Evolutionary conservation across 1,139 yeast genomes (phyloP), one percentile per base, ranked within the genome.

Genomic region (Debaryomyces coudertii): DNA sequence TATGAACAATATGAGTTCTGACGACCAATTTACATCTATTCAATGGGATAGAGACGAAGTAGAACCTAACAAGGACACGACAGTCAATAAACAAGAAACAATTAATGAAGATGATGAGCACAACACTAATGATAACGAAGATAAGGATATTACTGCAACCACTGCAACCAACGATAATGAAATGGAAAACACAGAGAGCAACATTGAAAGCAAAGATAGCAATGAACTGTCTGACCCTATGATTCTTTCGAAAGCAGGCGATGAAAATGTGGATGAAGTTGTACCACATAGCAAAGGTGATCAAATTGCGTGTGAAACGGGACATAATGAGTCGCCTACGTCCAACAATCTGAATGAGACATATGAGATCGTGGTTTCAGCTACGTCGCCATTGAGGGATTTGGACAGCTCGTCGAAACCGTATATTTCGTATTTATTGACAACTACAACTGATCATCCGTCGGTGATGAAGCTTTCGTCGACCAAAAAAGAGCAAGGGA

Each of bases 351-450:
- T 20, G 15, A 11, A 22, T 25, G 34, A 38, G 12, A 7, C 15
- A 12, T 38, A 28, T 15, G 22, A 7, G 22, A 38, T 38, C 7
- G 24, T 28, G n/a, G 30, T 29, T 12, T 58, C 67, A 2, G 95
- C 90, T 3, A 69, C 82, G 4, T 80, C 80, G 36, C 97, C 98
- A 0, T 83, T 83, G 55, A 85, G 90, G 58, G 96, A 89, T 53
- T 57, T 73, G 53, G 84, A 82, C 53, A 89, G 88, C 42, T 87
- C 89, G 2, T 88, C 88, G 52, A 87, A 86, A 53, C 86, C 95
- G 4, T 92, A 75, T 64, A 89, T 90, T 7, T 82, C 96, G 4
- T 93, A 90, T 60, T 77, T 88, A 43, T 76, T 93, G 28, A 80
- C 87, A 12, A 85, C 96, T n/a, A 66, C 71, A 0, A 70, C 82